phyloP scores from a whole-genome alignment of 2,329 filamentous ascomycete genomes.

The Magnaporthiopsis poae region DNA sequence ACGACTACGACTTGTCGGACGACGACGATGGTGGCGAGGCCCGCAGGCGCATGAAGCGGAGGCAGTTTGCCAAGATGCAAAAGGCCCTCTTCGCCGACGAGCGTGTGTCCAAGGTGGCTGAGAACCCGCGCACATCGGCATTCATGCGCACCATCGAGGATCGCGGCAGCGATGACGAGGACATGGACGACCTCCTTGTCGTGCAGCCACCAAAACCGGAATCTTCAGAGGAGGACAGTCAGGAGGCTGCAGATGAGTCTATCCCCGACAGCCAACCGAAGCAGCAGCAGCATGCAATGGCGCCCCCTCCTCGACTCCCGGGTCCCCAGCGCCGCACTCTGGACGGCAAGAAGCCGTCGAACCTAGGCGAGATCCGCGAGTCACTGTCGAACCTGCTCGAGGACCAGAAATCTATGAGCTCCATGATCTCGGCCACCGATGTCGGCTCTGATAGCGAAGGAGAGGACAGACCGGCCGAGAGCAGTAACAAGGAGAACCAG shows the following conservation, averaged over 20 bases:
- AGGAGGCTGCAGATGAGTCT: constrained; percentile 16
- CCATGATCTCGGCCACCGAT: constrained; percentile 34
- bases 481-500: constrained; percentile 41
- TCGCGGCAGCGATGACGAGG: constrained; percentile 60
- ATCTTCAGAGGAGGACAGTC: constrained; percentile 24
- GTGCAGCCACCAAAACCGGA: constrained; percentile 30
- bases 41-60: constrained; percentile 68
- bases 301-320: constrained; percentile 19
- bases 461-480: constrained; percentile 43
- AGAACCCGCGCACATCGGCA: constrained; percentile 78
- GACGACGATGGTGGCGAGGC: constrained; percentile 79
- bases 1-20: constrained; percentile 78
- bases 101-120: constrained; percentile 78
- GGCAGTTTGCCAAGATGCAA: constrained; percentile 84
- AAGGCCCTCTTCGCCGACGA: constrained; percentile 81
- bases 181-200: constrained; percentile 56
- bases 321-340: constrained; percentile 44
- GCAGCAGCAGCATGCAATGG: constrained; percentile 22
- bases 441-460: constrained; percentile 39
- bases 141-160: constrained; percentile 89
- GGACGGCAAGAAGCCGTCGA: constrained; percentile 57
- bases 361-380: constrained; percentile 70
- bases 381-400: constrained; percentile 78
- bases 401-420: constrained; percentile 39
- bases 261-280: constrained; percentile 43